Evolutionary conservation across 192 early-diverging fungal species (phyloP).

Genomic region (Entomortierella parvispora): DNA sequence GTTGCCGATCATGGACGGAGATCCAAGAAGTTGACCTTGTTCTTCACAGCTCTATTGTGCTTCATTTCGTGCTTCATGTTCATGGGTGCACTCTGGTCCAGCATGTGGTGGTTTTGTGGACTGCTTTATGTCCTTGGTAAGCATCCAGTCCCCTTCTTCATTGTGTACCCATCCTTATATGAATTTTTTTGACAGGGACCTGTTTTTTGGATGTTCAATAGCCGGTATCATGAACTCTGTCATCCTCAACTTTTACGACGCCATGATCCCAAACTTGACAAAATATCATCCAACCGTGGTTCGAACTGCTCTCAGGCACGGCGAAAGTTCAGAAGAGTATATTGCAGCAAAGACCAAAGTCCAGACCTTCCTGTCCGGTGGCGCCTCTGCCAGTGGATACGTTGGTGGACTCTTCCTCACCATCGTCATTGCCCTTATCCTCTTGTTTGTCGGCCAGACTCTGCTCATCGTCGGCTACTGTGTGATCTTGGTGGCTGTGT

Average conservation of each 20-base stretch:
- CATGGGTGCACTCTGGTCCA: conserved; percentile 21
- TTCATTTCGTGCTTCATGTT: conserved; percentile 41
- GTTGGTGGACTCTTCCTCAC: conserved; percentile 47
- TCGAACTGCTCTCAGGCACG: conserved; percentile 13
- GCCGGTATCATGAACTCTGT: conserved; percentile 13
- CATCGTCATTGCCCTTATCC: conserved; percentile 34
- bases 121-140: conserved; percentile 26
- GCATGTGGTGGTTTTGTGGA: conserved; percentile 35
- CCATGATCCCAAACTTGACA: conserved; percentile 54
- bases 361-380: conserved; percentile 53
- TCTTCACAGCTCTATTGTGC: conserved; percentile 20
- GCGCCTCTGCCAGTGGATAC: conserved; percentile 46
- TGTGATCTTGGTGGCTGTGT: conserved; percentile 48
- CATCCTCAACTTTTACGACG: conserved; percentile 56
- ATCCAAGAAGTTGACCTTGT: conserved; percentile 27
- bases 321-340: conserved; percentile 21
- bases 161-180: background rate
- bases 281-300: conserved; percentile 51
- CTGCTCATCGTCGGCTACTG: conserved; percentile 45
- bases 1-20: conserved; percentile 51
- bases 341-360: conserved; percentile 28
- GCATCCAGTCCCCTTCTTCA: background rate
- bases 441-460: conserved; percentile 20
- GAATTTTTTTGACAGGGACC: background rate
- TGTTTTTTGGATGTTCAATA: conserved; percentile 14